Percentiles rank a stretch among this genome's conserved stretches.
Evolutionary conservation across 1,284 basidiomycete genomes (phyloP).

Genomic region (Ceratobasidium papillatum): DNA sequence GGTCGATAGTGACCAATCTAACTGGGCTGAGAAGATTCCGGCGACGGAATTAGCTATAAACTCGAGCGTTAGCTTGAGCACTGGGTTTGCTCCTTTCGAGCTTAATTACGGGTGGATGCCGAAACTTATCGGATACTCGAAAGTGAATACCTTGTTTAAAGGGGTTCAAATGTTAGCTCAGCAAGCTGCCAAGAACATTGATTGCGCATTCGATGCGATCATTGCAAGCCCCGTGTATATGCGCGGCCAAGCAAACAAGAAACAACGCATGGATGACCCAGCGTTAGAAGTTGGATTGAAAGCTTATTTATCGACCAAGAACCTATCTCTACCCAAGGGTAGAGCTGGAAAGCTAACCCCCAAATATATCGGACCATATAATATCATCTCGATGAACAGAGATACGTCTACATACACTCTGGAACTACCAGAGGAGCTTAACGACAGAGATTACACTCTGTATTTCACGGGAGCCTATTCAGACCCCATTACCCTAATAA

Average conservation of each 20-base stretch:
- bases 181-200: constrained; percentile 6
- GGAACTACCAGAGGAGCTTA: constrained; percentile 34
- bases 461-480: constrained; percentile 40
- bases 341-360: constrained; percentile 11
- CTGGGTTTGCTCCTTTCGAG: constrained; percentile 53
- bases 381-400: neutral
- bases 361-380: constrained; percentile 42
- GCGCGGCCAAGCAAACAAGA: constrained; percentile 17
- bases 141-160: neutral
- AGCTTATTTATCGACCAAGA: constrained; percentile 13
- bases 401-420: constrained; percentile 20
- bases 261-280: neutral
- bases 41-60: constrained; percentile 55
- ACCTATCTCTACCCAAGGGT: neutral
- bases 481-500: constrained; percentile 38
- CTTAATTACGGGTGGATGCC: constrained; percentile 51
- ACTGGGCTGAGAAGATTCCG: constrained; percentile 55
- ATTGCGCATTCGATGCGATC: constrained; percentile 8
- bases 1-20: constrained; percentile 51
- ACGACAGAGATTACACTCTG: constrained; percentile 15
- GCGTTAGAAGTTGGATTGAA: neutral
- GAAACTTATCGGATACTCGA: neutral
- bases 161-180: neutral
- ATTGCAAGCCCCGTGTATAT: constrained; percentile 1
- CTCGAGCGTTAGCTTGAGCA: constrained; percentile 48